Evolutionary conservation across 257 asterid genomes (phyloP).

Genomic region (Lithospermum erythrorhizon): DNA sequence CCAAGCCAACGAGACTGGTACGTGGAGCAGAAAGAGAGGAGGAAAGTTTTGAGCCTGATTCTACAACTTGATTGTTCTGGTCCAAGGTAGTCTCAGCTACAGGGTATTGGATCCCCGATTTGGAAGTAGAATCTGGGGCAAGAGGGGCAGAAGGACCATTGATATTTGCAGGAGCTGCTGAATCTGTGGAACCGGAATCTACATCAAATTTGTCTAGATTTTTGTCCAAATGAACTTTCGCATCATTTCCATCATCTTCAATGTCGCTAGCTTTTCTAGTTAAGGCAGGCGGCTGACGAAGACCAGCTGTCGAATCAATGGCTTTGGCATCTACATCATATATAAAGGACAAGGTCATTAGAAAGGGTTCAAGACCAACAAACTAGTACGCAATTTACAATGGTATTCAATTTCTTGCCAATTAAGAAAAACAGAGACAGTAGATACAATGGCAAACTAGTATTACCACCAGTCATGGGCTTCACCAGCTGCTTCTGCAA

Average conservation of each 20-base stretch:
- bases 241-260: conserved; percentile 11
- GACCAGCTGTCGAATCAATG: conserved; percentile 15
- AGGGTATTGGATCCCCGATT: conserved; percentile 10
- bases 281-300: conserved; percentile 20
- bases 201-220: conserved; percentile 15
- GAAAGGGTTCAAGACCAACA: conserved; percentile 9
- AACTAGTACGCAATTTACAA: not conserved
- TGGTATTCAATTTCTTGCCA: not conserved
- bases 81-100: not conserved
- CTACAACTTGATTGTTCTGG: conserved; percentile 4
- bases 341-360: conserved; percentile 9
- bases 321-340: conserved; percentile 22
- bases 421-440: conserved; percentile 4
- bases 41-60: not conserved
- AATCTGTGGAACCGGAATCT: conserved; percentile 8
- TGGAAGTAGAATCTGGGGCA: conserved; percentile 1
- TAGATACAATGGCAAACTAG: not conserved
- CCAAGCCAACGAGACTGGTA: not conserved
- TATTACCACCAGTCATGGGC: conserved; percentile 36
- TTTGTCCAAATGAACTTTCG: conserved; percentile 4
- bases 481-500: conserved; percentile 56
- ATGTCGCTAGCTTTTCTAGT: conserved; percentile 24
- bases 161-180: conserved; percentile 6
- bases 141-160: conserved; percentile 6
- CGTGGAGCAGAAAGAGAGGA: conserved; percentile 8